Evolutionary conservation across 371 early-diverging fungal species (phyloP), one percentile per base, ranked within the genome.

Genomic region (Syncephalastrum racemosum): DNA sequence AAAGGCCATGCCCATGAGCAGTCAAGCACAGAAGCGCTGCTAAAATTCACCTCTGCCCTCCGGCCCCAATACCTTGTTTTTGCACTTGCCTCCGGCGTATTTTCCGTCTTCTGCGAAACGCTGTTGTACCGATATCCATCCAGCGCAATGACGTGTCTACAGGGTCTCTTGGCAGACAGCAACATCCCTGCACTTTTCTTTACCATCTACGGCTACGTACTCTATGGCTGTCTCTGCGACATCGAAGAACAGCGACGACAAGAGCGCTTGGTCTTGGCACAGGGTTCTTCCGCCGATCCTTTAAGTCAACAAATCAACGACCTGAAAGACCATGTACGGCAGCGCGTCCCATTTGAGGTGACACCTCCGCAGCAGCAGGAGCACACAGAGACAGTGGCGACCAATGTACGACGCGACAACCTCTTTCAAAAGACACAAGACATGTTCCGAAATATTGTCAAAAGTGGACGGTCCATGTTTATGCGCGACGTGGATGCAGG

Each of bases 401-500:
- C 68, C 1, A 64, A 60, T 8, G 65, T 73, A 1, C 71, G 67
- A 0, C 66, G 70, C 4, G 53, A 51, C 13, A 72, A 70, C 14
- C 47, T 79, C 14, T 73, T 76, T 52, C 55, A 59, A 24, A 75
- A 75, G 50, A 56, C 79, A 6, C 60, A 58, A 20, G 55, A 63
- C 15, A 79, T 79, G 79, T 70, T 79, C 41, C 66, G 65, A 15
- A 71, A 69, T 13, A 76, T 76, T 46, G 79, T 75, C 51, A 75
- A 72, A 47, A 70, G 76, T 45, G 79, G 79, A 19, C 52, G 79
- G 47, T 75, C 79, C 6, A 73, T 74, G 76, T 79, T 66, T 61
- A 76, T 79, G 77, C 67, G 69, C 14, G 79, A 79, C 50, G 72
- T 76, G 0, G 75, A 78, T 50, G 73, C 69, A 1, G 75, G 68